Percentiles rank a stretch among this genome's conserved stretches.
Conservation (phyloP, 495 filamentous ascomycete genomes). For the Cercophora samala region DNA sequence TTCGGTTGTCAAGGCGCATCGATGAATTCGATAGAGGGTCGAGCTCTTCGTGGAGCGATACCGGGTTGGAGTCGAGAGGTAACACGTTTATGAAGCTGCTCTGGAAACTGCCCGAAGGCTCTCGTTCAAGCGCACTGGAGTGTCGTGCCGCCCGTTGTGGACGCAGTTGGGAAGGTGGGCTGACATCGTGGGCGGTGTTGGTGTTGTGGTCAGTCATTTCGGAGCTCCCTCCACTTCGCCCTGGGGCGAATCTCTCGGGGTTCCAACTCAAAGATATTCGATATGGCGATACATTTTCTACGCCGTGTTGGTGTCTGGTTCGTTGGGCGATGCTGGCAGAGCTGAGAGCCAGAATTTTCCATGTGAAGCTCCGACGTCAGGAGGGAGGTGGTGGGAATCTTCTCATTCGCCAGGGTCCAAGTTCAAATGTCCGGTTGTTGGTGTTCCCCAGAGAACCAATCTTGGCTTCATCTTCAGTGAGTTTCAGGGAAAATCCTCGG, state of each 20-base stretch:
- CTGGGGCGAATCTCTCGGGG: conserved; percentile 2
- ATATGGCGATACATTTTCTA: conserved; percentile 6
- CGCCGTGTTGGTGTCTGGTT: conserved; percentile 1
- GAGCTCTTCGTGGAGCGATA: conserved; percentile 22
- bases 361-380: conserved; percentile 9
- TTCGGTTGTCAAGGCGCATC: conserved; percentile 20
- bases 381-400: neutral
- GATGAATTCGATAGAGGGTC: conserved; percentile 24
- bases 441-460: conserved; percentile 6
- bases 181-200: conserved; percentile 31
- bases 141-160: conserved; percentile 25
- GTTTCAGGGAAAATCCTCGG: conserved; percentile 7
- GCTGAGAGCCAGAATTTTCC: neutral
- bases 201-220: conserved; percentile 18
- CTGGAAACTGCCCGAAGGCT: conserved; percentile 28
- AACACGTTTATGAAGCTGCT: conserved; percentile 18
- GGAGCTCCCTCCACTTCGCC: conserved; percentile 12
- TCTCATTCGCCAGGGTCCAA: neutral
- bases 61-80: conserved; percentile 20
- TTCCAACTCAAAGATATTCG: conserved; percentile 9
- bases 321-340: neutral
- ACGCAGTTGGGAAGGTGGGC: conserved; percentile 22
- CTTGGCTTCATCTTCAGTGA: neutral
- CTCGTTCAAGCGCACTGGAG: conserved; percentile 16
- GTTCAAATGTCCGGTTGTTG: conserved; percentile 3